Percentiles rank a stretch among this genome's conserved stretches.
These are phyloP conservation scores for Camellia japonica DNA, from an alignment of 148 eudicot genomes.

Conservation along the genomic window DNA sequence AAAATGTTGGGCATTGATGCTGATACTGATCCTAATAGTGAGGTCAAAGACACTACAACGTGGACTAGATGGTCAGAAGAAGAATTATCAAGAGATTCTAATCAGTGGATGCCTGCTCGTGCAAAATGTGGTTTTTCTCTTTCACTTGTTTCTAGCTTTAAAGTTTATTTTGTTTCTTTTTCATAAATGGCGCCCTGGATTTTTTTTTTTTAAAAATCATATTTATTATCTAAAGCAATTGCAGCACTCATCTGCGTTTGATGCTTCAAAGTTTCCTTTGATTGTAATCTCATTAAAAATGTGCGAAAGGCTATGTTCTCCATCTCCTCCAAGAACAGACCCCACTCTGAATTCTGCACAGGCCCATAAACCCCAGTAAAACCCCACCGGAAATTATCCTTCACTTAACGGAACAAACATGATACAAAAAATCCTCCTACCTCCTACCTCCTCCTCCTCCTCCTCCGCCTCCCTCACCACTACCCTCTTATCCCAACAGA, in stretches of 20 bases:
- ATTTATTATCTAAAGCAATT: not conserved
- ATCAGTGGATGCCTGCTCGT: conserved; percentile 88
- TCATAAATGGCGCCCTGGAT: conserved; percentile 18
- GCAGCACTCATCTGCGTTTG: not conserved
- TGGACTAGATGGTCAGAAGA: conserved; percentile 90
- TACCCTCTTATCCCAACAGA: no score
- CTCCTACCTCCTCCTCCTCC: no score
- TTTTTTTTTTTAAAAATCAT: no score
- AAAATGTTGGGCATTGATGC: conserved; percentile 80
- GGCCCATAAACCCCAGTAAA: no score
- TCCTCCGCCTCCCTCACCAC: no score
- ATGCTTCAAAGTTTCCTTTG: not conserved
- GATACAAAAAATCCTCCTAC: no score
- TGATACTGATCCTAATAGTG: conserved; percentile 60
- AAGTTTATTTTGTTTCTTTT: not conserved
- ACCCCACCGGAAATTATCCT: no score
- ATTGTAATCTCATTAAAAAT: not conserved
- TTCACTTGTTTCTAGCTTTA: not conserved
- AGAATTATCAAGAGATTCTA: conserved; percentile 64
- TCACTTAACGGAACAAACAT: no score
- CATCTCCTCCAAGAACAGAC: no score
- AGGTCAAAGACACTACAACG: conserved; percentile 59
- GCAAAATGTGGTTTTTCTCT: conserved; percentile 44
- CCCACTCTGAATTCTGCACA: no score
- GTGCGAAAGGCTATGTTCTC: no score